Base-by-base conservation (phyloP, 2,329 filamentous ascomycete species). In the Apiospora rasikravindrae region DNA sequence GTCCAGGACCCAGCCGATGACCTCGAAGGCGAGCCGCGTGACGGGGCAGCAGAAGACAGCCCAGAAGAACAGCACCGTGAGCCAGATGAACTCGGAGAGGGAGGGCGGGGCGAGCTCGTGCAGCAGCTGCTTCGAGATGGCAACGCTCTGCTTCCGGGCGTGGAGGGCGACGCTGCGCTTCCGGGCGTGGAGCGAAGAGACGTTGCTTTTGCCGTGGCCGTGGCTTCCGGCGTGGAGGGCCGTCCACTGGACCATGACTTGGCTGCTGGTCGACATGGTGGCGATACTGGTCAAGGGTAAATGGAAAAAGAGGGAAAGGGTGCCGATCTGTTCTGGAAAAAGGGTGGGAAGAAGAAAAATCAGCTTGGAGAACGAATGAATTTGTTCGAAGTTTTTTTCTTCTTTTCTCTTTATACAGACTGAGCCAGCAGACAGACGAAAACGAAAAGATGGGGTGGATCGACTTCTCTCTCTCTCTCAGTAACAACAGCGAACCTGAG, bases 341-440 rank as follows among this genome's bases (percentile, higher is more conserved):
- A 29, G 29, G 6, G 24, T 0, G 29, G n/a, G 57, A 53, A 61
- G 51, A 33, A 47, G 44, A 49, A 26, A 26, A n/a, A n/a, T 64
- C 19, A 40, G 57, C 57, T 33, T 33, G 16, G 6, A 22, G 22
- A 64, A 64, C 29, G 33, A 40, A 64, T 22, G 57, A 40, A 8
- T 37, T 57, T 37, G 33, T 37, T 37, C 8, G 24, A 19, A 7
- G 37, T 61, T 61, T 33, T 11, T 29, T 61, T 33, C 8, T 4
- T 57, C 24, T 53, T 26, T 57, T 10, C 11, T 24, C 5, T 5
- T 57, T 29, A 26, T 7, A 37, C 8, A 61, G 33, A 64, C 57
- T 64, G 57, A 64, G 22, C 57, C 51, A 57, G 51, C 51, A 19
- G 33, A 33, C 53, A 57, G 53, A 61, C 22, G 53, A 61, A 61